Percentiles rank a stretch among this genome's conserved stretches.
Conservation (phyloP, 1,139 yeast species). For the Hemisphaericaspora subhashii region DNA sequence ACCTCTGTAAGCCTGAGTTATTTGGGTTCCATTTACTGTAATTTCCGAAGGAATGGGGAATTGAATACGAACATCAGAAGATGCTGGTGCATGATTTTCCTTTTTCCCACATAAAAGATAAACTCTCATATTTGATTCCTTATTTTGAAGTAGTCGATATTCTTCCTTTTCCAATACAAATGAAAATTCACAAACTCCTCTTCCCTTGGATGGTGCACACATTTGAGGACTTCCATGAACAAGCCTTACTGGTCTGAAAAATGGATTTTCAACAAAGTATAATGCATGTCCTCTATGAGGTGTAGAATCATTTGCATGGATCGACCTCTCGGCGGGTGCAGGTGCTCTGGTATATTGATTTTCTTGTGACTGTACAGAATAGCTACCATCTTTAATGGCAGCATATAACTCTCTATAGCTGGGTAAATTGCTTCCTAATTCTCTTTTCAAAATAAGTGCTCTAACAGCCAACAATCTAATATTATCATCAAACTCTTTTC, state of each 20-base stretch:
- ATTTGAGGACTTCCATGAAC: constrained; percentile 46
- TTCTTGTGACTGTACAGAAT: constrained; percentile 14
- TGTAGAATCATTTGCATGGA: constrained; percentile 17
- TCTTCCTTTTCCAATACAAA: constrained; percentile 47
- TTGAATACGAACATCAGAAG: constrained; percentile 43
- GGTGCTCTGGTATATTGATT: background rate
- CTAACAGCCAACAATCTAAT: constrained; percentile 44
- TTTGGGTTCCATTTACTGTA: constrained; percentile 44
- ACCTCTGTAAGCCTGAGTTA: constrained; percentile 57
- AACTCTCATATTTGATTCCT: constrained; percentile 30
- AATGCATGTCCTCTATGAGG: constrained; percentile 35
- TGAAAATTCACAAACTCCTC: constrained; percentile 39
- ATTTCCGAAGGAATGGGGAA: constrained; percentile 64
- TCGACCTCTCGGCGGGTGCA: background rate
- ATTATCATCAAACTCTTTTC: constrained; percentile 35
- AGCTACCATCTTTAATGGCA: constrained; percentile 23
- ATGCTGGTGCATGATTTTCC: constrained; percentile 22
- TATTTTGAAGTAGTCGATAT: constrained; percentile 12
- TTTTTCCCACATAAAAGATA: constrained; percentile 50
- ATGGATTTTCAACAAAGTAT: constrained; percentile 53
- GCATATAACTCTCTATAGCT: constrained; percentile 28
- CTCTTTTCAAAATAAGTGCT: constrained; percentile 40
- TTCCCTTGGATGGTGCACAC: constrained; percentile 26
- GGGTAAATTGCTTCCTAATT: constrained; percentile 38
- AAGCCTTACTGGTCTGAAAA: constrained; percentile 45